Conservation (phyloP, 306 rosid genomes). For the Parietaria judaica region DNA sequence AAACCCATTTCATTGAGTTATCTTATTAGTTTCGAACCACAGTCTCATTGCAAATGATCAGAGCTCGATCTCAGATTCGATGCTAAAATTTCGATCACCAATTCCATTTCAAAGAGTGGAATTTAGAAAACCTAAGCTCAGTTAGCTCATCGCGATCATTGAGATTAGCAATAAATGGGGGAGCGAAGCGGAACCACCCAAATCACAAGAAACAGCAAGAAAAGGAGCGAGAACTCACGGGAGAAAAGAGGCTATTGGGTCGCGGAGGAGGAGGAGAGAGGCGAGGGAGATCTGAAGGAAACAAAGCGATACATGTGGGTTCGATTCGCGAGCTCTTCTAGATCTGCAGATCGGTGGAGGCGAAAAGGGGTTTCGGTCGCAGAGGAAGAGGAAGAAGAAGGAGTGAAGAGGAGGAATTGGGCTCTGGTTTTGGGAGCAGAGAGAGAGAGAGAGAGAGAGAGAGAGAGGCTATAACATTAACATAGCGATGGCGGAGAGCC, state of each 20-base stretch:
- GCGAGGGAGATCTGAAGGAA: conserved; percentile 52
- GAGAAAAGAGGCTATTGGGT: conserved; percentile 17
- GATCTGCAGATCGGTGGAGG: conserved; percentile 77
- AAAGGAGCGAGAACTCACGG: neutral
- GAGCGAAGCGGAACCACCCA: neutral
- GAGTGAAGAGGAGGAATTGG: conserved; percentile 8
- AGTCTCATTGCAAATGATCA: no score
- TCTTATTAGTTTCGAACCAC: no score
- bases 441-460: no score
- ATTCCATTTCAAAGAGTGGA: neutral
- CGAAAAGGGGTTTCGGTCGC: conserved; percentile 30
- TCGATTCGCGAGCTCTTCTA: conserved; percentile 37
- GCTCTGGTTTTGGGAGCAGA: conserved; percentile 22
- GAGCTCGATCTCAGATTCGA: neutral
- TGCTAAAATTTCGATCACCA: neutral
- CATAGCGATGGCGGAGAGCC: conserved; percentile 40
- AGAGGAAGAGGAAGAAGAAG: neutral
- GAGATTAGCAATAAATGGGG: no score
- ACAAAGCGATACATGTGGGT: conserved; percentile 52
- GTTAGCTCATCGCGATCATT: no score
- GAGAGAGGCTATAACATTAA: conserved; percentile 23
- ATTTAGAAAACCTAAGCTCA: neutral
- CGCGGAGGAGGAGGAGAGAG: conserved; percentile 27
- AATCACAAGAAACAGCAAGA: neutral
- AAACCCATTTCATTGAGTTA: no score